Conservation (phyloP, 352 stramenopile species). For the Thalassiosira mediterranea region DNA sequence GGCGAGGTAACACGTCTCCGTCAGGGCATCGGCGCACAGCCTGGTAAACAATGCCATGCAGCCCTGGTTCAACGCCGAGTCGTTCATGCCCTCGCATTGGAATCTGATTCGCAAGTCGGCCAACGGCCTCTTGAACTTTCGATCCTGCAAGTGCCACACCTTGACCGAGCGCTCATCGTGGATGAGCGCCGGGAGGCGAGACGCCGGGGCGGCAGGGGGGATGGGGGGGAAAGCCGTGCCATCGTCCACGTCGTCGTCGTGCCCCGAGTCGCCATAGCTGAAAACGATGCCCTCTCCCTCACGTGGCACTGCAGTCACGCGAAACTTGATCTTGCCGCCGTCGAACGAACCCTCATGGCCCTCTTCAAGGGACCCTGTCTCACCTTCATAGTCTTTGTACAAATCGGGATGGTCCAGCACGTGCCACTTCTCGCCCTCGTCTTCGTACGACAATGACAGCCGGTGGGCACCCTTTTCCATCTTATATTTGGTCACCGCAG, state of each 20-base stretch:
- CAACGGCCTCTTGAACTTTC: constrained; percentile 75
- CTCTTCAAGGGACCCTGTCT: constrained; percentile 14
- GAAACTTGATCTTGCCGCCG: constrained; percentile 72
- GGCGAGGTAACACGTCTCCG: constrained; percentile 75
- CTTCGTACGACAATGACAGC: constrained; percentile 75
- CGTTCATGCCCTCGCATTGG: constrained; percentile 57
- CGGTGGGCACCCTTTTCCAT: constrained; percentile 48
- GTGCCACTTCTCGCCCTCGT: constrained; percentile 80
- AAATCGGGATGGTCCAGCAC: constrained; percentile 45
- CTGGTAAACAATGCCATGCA: constrained; percentile 73
- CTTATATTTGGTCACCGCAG: constrained; percentile 69
- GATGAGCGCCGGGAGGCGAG: constrained; percentile 63
- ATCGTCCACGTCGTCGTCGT: constrained; percentile 69
- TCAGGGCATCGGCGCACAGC: constrained; percentile 69
- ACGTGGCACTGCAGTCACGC: constrained; percentile 59
- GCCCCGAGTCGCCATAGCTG: constrained; percentile 73
- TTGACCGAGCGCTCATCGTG: constrained; percentile 63
- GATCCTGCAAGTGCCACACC: constrained; percentile 81
- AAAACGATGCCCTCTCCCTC: constrained; percentile 60
- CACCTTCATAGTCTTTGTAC: constrained; percentile 16
- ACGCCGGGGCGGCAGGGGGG: constrained; percentile 50
- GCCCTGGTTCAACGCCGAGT: constrained; percentile 67
- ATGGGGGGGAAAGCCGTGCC: constrained; percentile 70
- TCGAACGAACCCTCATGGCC: constrained; percentile 70
- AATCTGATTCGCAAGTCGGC: constrained; percentile 74